Evolutionary conservation across 192 early-diverging fungal species (phyloP).

Genomic region (Pecoramyces ruminantium): DNA sequence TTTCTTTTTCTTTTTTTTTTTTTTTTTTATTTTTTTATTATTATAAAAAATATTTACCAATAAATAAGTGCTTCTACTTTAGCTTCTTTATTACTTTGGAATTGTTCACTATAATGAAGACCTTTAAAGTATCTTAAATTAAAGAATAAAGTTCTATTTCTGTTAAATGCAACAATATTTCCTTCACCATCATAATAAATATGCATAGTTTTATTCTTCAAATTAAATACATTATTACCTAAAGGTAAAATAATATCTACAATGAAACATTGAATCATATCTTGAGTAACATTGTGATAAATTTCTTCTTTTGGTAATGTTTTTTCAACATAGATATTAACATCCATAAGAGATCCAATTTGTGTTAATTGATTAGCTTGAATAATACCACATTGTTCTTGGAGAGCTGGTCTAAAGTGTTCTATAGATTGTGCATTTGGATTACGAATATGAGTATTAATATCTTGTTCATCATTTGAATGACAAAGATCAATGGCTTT

Average conservation of each 20-base stretch:
- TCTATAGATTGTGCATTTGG: neutral
- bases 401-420: neutral
- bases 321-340: neutral
- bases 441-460: neutral
- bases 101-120: conserved; percentile 29
- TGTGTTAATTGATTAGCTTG: neutral
- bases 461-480: neutral
- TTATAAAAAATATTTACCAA: no score
- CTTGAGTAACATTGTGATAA: neutral
- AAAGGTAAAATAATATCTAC: conserved; percentile 2
- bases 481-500: neutral
- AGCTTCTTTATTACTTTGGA: neutral
- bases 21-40: neutral
- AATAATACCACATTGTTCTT: neutral
- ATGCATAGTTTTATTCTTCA: conserved; percentile 35
- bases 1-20: no score
- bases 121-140: conserved; percentile 61
- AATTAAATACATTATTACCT: conserved; percentile 36
- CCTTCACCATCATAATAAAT: conserved; percentile 61
- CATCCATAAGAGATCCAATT: neutral
- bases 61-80: neutral
- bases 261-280: neutral
- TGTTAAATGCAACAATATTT: conserved; percentile 63
- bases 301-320: neutral
- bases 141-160: conserved; percentile 58